A percentile compares a stretch with the other conserved stretches of the same genome.
Conservation (phyloP, 208 protist species). For the Kentomonas sorsogonicus region DNA sequence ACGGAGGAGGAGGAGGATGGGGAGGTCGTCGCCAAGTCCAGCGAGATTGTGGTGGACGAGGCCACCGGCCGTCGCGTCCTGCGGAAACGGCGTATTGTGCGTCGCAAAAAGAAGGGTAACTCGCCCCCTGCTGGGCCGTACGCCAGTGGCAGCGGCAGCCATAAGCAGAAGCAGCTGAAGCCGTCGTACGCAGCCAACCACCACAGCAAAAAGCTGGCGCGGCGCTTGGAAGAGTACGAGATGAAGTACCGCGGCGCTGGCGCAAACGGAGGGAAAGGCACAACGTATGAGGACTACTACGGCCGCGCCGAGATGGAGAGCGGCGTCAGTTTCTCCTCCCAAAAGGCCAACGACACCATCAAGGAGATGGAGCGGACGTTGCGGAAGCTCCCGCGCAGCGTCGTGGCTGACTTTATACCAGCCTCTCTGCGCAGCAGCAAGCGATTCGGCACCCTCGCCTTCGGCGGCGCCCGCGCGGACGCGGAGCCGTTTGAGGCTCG, state of each 20-base stretch:
- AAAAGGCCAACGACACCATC: slow-evolving; percentile 10
- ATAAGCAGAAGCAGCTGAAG: not conserved
- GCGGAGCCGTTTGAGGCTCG: slow-evolving; percentile 19
- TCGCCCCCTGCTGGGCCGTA: too few species aligned
- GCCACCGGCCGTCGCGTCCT: too few species aligned
- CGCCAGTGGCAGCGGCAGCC: too few species aligned
- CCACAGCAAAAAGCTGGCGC: slow-evolving; percentile 18
- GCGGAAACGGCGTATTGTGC: too few species aligned
- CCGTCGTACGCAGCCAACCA: slow-evolving; percentile 17
- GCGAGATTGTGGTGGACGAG: too few species aligned
- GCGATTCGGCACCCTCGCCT: slow-evolving; percentile 25
- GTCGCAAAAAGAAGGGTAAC: too few species aligned
- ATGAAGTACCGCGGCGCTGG: slow-evolving; percentile 30
- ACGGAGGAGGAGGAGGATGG: too few species aligned
- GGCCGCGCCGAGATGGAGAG: slow-evolving; percentile 14
- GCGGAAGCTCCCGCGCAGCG: slow-evolving; percentile 13
- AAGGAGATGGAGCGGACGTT: slow-evolving; percentile 15
- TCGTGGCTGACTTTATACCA: slow-evolving; percentile 15
- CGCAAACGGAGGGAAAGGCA: too few species aligned
- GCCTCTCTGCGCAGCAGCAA: slow-evolving; percentile 4
- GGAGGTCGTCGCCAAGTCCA: too few species aligned
- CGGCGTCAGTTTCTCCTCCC: too few species aligned
- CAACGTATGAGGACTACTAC: slow-evolving; percentile 82
- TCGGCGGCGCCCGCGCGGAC: slow-evolving; percentile 26
- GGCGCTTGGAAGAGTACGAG: slow-evolving; percentile 51